These are phyloP conservation scores for Magnusiomyces fungicola DNA, from an alignment of 1,139 yeast genomes.

Conservation along the genomic window DNA sequence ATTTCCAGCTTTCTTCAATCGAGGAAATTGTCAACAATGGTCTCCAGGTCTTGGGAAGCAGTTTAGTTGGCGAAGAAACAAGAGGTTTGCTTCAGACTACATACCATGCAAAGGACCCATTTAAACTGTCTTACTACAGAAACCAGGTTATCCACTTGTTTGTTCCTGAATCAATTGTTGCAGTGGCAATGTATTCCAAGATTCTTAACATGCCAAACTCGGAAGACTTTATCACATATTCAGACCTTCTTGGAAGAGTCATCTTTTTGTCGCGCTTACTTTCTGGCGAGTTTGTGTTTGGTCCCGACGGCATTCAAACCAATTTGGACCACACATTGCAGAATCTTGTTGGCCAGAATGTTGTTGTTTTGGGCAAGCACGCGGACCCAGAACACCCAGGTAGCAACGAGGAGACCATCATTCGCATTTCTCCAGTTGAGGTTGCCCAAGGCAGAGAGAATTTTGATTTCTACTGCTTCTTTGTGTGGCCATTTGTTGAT, in stretches of 20 bases:
- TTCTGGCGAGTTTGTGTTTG: conserved; percentile 38
- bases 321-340: conserved; percentile 31
- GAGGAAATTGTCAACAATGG: conserved; percentile 34
- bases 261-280: conserved; percentile 32
- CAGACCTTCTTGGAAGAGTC: conserved; percentile 26
- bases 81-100: conserved; percentile 35
- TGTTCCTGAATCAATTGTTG: conserved; percentile 36
- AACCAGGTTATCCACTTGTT: conserved; percentile 39
- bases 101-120: conserved; percentile 36
- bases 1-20: conserved; percentile 25
- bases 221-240: conserved; percentile 15
- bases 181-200: conserved; percentile 33
- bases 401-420: conserved; percentile 9
- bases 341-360: conserved; percentile 28
- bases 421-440: conserved; percentile 20
- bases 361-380: conserved; percentile 21
- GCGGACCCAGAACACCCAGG: background rate
- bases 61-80: conserved; percentile 33
- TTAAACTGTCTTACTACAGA: conserved; percentile 38
- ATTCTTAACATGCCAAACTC: conserved; percentile 9
- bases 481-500: conserved; percentile 40
- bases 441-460: conserved; percentile 31
- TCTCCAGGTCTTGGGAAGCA: conserved; percentile 34
- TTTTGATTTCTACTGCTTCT: conserved; percentile 38
- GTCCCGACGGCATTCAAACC: conserved; percentile 33